Evolutionary conservation across 2,329 filamentous ascomycete species (phyloP).

Genomic region (Cladophialophora bantiana): DNA sequence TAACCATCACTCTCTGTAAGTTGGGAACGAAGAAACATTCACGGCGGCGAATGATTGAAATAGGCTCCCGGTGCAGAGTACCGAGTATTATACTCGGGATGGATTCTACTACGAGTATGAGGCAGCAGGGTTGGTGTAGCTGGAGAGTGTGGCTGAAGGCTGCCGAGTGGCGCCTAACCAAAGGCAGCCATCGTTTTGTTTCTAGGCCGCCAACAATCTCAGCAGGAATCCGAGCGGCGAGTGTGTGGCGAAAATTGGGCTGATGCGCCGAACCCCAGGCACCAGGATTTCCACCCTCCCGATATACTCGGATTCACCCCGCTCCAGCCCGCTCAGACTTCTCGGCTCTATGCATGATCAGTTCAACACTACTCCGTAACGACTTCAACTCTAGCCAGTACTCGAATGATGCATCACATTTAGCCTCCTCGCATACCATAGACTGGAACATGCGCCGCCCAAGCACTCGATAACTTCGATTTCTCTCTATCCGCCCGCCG

Average conservation of each 20-base stretch:
- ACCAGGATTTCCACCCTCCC: constrained; percentile 30
- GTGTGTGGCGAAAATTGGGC: constrained; percentile 27
- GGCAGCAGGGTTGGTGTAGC: background rate
- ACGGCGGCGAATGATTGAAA: background rate
- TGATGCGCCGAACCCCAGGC: constrained; percentile 32
- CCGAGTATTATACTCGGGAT: no score
- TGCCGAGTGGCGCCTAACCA: constrained; percentile 5
- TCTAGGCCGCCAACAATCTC: constrained; percentile 4
- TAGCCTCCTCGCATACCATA: background rate
- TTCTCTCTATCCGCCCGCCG: background rate
- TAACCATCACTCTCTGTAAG: no score
- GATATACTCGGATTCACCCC: constrained; percentile 33
- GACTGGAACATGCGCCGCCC: constrained; percentile 12
- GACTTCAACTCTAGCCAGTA: constrained; percentile 11
- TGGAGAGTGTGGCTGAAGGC: constrained; percentile 20
- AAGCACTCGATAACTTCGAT: background rate
- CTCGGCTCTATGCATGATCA: constrained; percentile 11
- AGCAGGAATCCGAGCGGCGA: constrained; percentile 1
- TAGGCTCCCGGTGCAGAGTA: background rate
- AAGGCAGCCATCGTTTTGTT: background rate
- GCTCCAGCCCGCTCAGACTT: constrained; percentile 16
- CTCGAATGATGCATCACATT: background rate
- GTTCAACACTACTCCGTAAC: background rate
- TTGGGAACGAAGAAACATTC: background rate
- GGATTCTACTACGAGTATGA: background rate